phyloP scores from a whole-genome alignment of 495 filamentous ascomycete genomes.

The Aspergillus affinis region DNA sequence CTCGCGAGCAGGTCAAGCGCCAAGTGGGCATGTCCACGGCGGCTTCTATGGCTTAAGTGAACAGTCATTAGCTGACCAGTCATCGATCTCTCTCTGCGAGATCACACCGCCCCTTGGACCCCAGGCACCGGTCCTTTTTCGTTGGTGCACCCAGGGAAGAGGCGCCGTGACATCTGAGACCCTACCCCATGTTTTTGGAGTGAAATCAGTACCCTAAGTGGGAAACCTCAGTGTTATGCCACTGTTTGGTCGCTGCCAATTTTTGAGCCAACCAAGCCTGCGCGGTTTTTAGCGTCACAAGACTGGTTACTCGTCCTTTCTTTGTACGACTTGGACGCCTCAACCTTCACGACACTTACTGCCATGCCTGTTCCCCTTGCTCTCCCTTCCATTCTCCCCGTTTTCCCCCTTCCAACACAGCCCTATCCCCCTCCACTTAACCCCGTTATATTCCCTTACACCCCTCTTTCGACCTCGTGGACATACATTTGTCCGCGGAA shows the following conservation, averaged over 20 bases:
- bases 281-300: not conserved
- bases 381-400: conserved; percentile 21
- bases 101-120: conserved; percentile 8
- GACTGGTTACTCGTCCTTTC: not conserved
- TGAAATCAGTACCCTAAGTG: conserved; percentile 8
- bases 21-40: conserved; percentile 62
- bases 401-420: not conserved
- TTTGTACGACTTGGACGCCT: conserved; percentile 8
- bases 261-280: conserved; percentile 3
- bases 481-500: not conserved
- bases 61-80: not conserved
- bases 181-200: conserved; percentile 7
- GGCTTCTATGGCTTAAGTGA: conserved; percentile 39
- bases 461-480: not conserved
- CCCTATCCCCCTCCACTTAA: not conserved
- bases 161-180: conserved; percentile 11
- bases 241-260: conserved; percentile 6
- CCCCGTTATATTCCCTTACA: not conserved
- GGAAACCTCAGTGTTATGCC: conserved; percentile 19
- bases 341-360: conserved; percentile 14
- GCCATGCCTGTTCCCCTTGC: conserved; percentile 6
- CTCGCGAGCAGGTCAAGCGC: conserved; percentile 93
- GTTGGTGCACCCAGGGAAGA: conserved; percentile 15
- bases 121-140: conserved; percentile 11
- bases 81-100: conserved; percentile 10